A percentile compares a stretch with the other conserved stretches of the same genome.
Conservation (phyloP, 2,329 filamentous ascomycete genomes). For the Hymenoscyphus albidus region DNA sequence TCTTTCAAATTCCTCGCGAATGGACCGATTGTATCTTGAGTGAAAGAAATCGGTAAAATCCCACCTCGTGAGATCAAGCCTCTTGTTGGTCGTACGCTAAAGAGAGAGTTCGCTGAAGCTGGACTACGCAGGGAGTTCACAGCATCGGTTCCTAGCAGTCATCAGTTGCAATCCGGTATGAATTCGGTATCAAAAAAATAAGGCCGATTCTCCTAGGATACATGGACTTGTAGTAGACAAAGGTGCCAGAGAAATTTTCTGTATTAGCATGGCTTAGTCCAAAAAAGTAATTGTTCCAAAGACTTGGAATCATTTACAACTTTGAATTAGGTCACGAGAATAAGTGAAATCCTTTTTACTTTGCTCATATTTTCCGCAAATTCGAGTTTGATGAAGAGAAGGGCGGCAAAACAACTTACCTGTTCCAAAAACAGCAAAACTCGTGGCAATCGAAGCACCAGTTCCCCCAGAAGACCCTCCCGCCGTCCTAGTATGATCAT, state of each 20-base stretch:
- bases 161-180: background rate
- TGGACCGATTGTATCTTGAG: slow-evolving; percentile 53
- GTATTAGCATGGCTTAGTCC: too few relatives aligned
- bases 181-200: background rate
- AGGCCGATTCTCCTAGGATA: background rate
- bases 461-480: slow-evolving; percentile 63
- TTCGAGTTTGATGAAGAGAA: background rate
- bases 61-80: slow-evolving; percentile 49
- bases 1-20: slow-evolving; percentile 50
- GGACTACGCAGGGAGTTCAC: slow-evolving; percentile 61
- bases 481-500: slow-evolving; percentile 61
- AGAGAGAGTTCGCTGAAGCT: slow-evolving; percentile 57
- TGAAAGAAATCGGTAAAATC: slow-evolving; percentile 52
- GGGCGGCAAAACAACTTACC: slow-evolving; percentile 33
- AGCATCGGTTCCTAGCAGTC: slow-evolving; percentile 45
- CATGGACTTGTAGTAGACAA: too few relatives aligned
- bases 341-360: too few relatives aligned
- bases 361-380: too few relatives aligned
- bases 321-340: too few relatives aligned
- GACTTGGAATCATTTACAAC: too few relatives aligned
- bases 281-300: too few relatives aligned
- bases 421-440: slow-evolving; percentile 54
- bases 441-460: slow-evolving; percentile 53
- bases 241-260: too few relatives aligned
- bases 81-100: slow-evolving; percentile 54